Base-by-base conservation (phyloP, 768 basidiomycete species). In the Psilocybe azurescens region DNA sequence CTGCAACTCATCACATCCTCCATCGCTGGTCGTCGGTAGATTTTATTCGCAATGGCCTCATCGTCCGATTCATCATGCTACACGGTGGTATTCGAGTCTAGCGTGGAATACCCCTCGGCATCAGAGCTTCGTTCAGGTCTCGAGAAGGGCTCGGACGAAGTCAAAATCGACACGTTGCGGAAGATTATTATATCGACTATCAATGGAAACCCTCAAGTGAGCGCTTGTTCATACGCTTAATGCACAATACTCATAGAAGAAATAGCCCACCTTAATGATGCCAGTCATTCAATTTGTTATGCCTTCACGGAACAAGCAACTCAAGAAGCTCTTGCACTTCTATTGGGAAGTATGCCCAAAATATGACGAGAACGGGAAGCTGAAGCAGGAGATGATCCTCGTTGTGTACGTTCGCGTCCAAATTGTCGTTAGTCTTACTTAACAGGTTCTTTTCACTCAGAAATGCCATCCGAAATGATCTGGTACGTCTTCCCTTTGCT, bases 331-430 rank as follows among this genome's bases (percentile, higher is more conserved):
- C 65, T 81, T 98, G 39, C 94, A 95, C 75, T 95, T 94, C 73
- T 95, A 96, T 74, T 95, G 93, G 93, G 94, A 99, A 79, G 91
- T 99, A 20, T 99, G 96, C 77, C 97, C 97, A 8, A 98, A 98
- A 76, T 90, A 96, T 65, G 97, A 99, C 69, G 97, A 99, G 70
- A 89, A 87, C 66, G 97, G 97, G 53, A 99, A 98, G 79, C 78
- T 99, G 67, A 98, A 97, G 84, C 97, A 99, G 78, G 97, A 99
- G 81, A 99, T 99, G 97, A 99, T 98, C 72, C 86, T 99, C 56
- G 97, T 99, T 33, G 95, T 96, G 94, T 96, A 75, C 74, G 94
- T 87, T 10, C 3, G 32, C n/a, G 29, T 18, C 55, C 53, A 29
- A 41, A 29, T 24, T 2, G 18, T 41, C 16, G 50, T 20, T 39